Percentiles rank a stretch among this genome's conserved stretches.
These are phyloP conservation scores for Penicillium sp. DNA, from an alignment of 2,329 filamentous ascomycete genomes.

Conservation along the genomic window DNA sequence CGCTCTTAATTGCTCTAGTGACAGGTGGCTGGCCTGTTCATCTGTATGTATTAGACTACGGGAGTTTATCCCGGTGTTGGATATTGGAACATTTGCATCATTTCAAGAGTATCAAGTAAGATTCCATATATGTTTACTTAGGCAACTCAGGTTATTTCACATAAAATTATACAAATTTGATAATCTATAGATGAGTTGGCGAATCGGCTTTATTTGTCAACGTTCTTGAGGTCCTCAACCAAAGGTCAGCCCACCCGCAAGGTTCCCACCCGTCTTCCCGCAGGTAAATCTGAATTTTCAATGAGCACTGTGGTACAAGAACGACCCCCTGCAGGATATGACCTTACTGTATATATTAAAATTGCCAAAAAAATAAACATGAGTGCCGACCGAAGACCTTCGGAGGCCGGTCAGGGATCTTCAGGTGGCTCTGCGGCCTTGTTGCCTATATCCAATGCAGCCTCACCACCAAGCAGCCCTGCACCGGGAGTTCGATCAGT, in stretches of 20 bases:
- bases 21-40: neutral
- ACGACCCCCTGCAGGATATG: neutral
- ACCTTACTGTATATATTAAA: neutral
- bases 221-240: neutral
- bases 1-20: constrained; percentile 5
- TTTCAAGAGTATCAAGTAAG: neutral
- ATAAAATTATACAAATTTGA: neutral
- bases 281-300: neutral
- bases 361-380: neutral
- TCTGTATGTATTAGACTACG: constrained; percentile 20
- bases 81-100: constrained; percentile 6
- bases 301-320: neutral
- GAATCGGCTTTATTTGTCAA: neutral
- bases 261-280: neutral
- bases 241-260: neutral
- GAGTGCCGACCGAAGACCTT: neutral
- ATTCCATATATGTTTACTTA: neutral
- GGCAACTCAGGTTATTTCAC: neutral
- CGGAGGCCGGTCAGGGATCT: neutral
- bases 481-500: constrained; percentile 9
- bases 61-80: constrained; percentile 14
- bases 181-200: neutral
- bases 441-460: neutral
- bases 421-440: neutral
- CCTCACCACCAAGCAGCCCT: neutral